Percentiles rank a stretch among this genome's conserved stretches.
These are phyloP conservation scores for Sapria himalayana DNA, from an alignment of 345 rosid species.

Conservation along the genomic window DNA sequence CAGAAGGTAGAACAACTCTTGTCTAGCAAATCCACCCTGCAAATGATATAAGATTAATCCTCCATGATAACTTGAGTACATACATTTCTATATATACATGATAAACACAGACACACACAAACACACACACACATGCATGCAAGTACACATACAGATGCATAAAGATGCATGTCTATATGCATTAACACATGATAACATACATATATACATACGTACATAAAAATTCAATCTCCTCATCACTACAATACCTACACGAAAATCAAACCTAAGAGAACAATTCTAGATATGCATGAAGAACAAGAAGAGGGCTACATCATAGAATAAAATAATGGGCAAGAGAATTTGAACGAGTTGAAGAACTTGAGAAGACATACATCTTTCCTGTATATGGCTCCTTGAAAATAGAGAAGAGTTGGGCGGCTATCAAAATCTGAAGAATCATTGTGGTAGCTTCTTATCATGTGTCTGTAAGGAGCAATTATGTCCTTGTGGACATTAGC, in stretches of 20 bases:
- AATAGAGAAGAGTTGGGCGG: constrained; percentile 67
- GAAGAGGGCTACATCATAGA: background rate
- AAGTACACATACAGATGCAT: background rate
- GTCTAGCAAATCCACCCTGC: constrained; percentile 78
- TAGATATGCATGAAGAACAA: background rate
- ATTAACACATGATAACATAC: background rate
- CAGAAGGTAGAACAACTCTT: constrained; percentile 52
- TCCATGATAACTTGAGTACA: background rate
- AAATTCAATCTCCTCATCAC: background rate
- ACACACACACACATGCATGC: background rate
- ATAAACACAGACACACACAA: background rate
- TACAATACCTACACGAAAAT: background rate
- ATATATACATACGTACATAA: background rate
- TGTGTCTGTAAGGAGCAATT: constrained; percentile 83
- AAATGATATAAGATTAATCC: constrained; percentile 1
- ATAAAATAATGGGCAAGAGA: constrained; percentile 5
- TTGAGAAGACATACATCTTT: constrained; percentile 94
- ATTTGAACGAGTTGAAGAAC: too few species aligned
- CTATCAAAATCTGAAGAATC: constrained; percentile 47
- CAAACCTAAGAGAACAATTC: too few species aligned
- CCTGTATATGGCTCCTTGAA: constrained; percentile 90
- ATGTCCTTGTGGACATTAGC: constrained; percentile 78
- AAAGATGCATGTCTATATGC: too few species aligned
- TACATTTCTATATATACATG: background rate
- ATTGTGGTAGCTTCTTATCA: constrained; percentile 30